Percentiles rank a stretch among this genome's conserved stretches.
Evolutionary conservation across 352 stramenopile genomes (phyloP).

Genomic region (Phytopythium montanum): DNA sequence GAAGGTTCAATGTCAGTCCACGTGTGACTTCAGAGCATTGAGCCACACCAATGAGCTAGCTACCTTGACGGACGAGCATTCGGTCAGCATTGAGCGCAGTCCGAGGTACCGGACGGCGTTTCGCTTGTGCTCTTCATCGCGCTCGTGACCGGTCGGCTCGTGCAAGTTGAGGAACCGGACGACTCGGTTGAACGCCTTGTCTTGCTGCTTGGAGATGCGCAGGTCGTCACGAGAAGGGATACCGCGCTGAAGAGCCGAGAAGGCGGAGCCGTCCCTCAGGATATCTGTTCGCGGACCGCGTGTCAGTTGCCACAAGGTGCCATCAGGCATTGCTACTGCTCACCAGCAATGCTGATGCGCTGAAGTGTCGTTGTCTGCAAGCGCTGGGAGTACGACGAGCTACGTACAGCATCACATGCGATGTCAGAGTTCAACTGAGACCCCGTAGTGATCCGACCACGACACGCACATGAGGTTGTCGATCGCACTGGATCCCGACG

Average conservation of each 20-base stretch:
- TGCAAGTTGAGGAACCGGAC: conserved; percentile 54
- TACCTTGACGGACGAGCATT: conserved; percentile 57
- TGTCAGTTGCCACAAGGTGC: neutral
- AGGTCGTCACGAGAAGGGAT: conserved; percentile 34
- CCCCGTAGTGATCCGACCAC: no score
- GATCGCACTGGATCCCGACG: neutral
- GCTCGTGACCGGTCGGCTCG: conserved; percentile 55
- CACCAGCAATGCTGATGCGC: conserved; percentile 43
- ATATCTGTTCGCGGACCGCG: conserved; percentile 33
- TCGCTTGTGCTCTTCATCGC: conserved; percentile 50
- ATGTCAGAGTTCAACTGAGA: neutral
- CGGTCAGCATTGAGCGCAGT: conserved; percentile 45
- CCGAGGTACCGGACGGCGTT: conserved; percentile 45
- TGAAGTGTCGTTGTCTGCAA: conserved; percentile 40
- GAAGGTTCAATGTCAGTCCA: neutral
- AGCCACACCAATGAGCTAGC: neutral
- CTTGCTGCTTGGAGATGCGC: conserved; percentile 29
- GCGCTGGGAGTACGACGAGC: conserved; percentile 37
- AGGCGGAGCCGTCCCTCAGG: conserved; percentile 31
- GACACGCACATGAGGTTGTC: conserved; percentile 1
- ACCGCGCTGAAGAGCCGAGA: conserved; percentile 20
- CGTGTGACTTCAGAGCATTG: neutral
- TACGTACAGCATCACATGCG: conserved; percentile 9
- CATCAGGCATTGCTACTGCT: neutral
- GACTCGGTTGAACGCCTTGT: conserved; percentile 35